These are phyloP conservation scores for Cicer cuneatum DNA, from an alignment of 306 rosid genomes.

Conservation along the genomic window DNA sequence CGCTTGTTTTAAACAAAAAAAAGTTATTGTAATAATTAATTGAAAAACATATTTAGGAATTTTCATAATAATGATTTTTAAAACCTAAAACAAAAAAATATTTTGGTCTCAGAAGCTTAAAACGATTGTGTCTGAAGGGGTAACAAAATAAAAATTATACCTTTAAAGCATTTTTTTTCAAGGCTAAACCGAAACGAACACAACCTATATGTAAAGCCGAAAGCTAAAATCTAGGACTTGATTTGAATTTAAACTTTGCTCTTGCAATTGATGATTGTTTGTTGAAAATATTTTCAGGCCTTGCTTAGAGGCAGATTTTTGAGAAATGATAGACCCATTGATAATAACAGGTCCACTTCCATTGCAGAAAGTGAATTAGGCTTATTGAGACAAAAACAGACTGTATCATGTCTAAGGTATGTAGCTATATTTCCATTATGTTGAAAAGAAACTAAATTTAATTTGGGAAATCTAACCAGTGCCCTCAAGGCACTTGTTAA, in stretches of 20 bases:
- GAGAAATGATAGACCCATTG: slow-evolving; percentile 76
- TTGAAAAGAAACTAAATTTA: slow-evolving; percentile 9
- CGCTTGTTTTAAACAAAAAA: not conserved
- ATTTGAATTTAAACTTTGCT: slow-evolving; percentile 39
- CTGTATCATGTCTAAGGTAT: slow-evolving; percentile 96
- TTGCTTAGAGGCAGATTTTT: slow-evolving; percentile 94
- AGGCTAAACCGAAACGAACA: not conserved
- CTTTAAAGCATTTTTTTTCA: slow-evolving; percentile 15
- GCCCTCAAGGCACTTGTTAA: too few relatives aligned
- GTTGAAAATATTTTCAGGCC: slow-evolving; percentile 64
- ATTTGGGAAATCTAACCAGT: not conserved
- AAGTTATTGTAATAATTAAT: not conserved
- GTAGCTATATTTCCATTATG: slow-evolving; percentile 36
- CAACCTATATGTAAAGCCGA: slow-evolving; percentile 1
- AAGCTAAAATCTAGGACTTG: slow-evolving; percentile 19
- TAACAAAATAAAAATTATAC: slow-evolving; percentile 9
- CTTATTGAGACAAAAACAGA: slow-evolving; percentile 80
- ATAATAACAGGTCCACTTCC: slow-evolving; percentile 68
- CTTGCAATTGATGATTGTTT: slow-evolving; percentile 41
- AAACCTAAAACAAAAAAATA: not conserved
- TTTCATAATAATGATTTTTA: not conserved
- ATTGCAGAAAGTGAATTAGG: slow-evolving; percentile 92
- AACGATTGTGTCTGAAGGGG: not conserved
- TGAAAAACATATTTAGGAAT: not conserved
- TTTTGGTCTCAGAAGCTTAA: not conserved